Evolutionary conservation across 176 grass and related monocot species (phyloP).

Genomic region (Phyllostachys edulis): DNA sequence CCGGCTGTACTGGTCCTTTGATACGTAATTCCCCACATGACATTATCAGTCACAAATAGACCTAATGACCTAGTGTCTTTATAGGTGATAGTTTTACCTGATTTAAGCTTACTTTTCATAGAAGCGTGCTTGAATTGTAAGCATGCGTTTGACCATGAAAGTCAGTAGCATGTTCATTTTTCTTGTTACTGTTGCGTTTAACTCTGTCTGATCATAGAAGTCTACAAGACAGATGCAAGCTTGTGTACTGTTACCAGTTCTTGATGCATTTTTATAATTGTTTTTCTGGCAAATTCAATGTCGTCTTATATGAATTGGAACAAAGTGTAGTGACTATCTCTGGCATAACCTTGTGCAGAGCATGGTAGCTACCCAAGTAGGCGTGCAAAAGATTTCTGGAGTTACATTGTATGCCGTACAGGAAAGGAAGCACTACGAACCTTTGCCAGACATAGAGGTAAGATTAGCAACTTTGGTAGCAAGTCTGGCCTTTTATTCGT

Average conservation of each 20-base stretch:
- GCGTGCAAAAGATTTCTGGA: slow-evolving; percentile 91
- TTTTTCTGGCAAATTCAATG: background rate
- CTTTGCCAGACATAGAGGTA: slow-evolving; percentile 90
- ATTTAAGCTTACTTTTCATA: slow-evolving; percentile 13
- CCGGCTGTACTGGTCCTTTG: too few species aligned
- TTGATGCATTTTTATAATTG: background rate
- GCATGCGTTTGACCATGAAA: slow-evolving; percentile 14
- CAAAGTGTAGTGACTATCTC: slow-evolving; percentile 19
- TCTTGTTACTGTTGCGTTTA: background rate
- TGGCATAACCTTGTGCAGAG: slow-evolving; percentile 56
- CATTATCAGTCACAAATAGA: background rate
- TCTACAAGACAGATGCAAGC: background rate
- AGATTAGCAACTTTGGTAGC: background rate
- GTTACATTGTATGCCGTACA: slow-evolving; percentile 73
- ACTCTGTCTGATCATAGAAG: slow-evolving; percentile 3
- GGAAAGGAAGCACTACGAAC: slow-evolving; percentile 87
- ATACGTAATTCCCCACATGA: too few species aligned
- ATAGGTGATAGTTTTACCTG: background rate
- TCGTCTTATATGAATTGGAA: background rate
- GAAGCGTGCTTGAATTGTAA: slow-evolving; percentile 9
- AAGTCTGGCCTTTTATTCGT: background rate
- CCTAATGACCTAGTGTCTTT: background rate
- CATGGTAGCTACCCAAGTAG: slow-evolving; percentile 81
- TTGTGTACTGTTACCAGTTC: too few species aligned
- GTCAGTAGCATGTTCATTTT: background rate